A percentile compares a stretch with the other conserved stretches of the same genome.
These are phyloP conservation scores for Spathaspora hagerdaliae DNA, from an alignment of 805 yeast species.

Conservation along the genomic window DNA sequence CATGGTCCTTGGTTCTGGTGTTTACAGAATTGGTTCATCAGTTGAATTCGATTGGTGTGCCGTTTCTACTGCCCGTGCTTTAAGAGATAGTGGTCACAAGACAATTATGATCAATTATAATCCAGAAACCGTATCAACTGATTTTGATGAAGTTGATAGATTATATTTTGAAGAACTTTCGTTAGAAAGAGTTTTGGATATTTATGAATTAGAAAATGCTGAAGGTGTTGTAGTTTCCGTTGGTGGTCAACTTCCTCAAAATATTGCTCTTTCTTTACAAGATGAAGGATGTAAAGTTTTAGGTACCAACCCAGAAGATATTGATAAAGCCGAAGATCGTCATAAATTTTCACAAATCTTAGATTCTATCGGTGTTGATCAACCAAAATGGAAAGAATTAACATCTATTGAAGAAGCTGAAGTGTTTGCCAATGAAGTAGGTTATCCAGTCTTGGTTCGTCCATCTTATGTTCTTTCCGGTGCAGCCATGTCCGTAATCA, in stretches of 20 bases:
- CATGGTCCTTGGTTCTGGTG: constrained; percentile 97
- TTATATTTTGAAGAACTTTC: constrained; percentile 93
- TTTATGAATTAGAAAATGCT: constrained; percentile 87
- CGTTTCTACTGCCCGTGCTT: constrained; percentile 91
- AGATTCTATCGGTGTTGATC: constrained; percentile 90
- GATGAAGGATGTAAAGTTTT: constrained; percentile 79
- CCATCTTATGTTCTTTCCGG: constrained; percentile 97
- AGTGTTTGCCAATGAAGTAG: constrained; percentile 77
- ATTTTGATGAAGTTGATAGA: constrained; percentile 96
- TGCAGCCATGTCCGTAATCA: constrained; percentile 97
- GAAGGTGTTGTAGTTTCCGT: constrained; percentile 92
- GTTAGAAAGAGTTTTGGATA: constrained; percentile 95
- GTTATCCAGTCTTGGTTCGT: constrained; percentile 94
- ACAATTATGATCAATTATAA: constrained; percentile 96
- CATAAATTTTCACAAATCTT: constrained; percentile 94
- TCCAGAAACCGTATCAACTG: constrained; percentile 98
- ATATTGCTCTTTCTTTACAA: constrained; percentile 85
- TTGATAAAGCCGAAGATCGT: constrained; percentile 97
- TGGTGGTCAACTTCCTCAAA: constrained; percentile 98
- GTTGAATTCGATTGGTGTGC: constrained; percentile 99
- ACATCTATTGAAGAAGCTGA: constrained; percentile 83
- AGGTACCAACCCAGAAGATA: constrained; percentile 92
- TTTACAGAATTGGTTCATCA: constrained; percentile 95
- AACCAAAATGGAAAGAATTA: constrained; percentile 97
- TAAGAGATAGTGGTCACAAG: constrained; percentile 80